phyloP scores from a whole-genome alignment of 768 basidiomycete species.

The Boletus rex-veris region DNA sequence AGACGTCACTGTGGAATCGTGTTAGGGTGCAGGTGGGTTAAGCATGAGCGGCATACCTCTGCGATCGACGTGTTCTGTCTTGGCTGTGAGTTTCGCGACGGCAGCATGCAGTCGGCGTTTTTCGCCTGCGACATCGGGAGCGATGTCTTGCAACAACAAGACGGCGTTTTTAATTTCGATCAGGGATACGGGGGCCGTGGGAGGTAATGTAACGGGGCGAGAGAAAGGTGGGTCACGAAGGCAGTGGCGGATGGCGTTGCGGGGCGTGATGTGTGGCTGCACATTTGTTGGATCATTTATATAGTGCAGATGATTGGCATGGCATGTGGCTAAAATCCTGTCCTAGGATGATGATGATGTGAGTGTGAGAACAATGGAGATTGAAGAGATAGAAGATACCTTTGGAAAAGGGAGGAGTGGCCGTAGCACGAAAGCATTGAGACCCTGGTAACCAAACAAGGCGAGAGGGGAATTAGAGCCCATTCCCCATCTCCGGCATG shows the following conservation, averaged over 20 bases:
- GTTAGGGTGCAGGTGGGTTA: not conserved
- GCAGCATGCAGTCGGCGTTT: constrained; percentile 38
- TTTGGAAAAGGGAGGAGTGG: constrained; percentile 68
- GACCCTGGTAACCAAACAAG: constrained; percentile 51
- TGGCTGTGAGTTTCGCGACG: constrained; percentile 34
- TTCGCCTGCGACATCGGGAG: constrained; percentile 33
- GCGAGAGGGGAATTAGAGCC: constrained; percentile 40
- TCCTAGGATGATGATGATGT: constrained; percentile 44
- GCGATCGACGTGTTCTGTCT: constrained; percentile 40
- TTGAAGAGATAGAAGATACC: constrained; percentile 36
- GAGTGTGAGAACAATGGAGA: not conserved
- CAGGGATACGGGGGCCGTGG: constrained; percentile 33
- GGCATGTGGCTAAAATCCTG: constrained; percentile 77
- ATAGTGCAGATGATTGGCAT: constrained; percentile 56
- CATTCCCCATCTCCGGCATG: constrained; percentile 77
- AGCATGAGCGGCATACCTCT: constrained; percentile 36
- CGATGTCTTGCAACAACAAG: constrained; percentile 27
- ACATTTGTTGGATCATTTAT: constrained; percentile 70
- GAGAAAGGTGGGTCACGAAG: constrained; percentile 24
- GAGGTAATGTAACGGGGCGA: constrained; percentile 20
- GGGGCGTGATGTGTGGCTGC: constrained; percentile 64
- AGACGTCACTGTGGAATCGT: constrained; percentile 37
- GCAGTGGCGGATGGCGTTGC: constrained; percentile 67
- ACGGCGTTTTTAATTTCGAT: constrained; percentile 31
- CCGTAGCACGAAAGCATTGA: constrained; percentile 67